Conservation (phyloP, 2,329 filamentous ascomycete species). For the Tetracladium maxilliforme region DNA sequence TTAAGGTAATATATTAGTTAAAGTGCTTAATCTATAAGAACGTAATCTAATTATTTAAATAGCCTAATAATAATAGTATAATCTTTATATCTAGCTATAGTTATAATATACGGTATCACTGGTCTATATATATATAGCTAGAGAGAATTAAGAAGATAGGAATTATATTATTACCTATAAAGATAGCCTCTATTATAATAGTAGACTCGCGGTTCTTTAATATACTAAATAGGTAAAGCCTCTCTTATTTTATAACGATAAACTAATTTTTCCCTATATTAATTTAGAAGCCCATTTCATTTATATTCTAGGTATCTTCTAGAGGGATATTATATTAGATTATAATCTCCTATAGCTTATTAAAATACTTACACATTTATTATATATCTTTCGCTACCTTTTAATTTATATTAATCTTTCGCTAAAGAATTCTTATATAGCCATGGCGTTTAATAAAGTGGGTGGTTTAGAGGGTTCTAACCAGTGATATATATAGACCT, state of each 20-base stretch:
- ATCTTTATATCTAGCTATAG: no score
- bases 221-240: slow-evolving; percentile 1
- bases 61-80: no score
- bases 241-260: slow-evolving; percentile 1
- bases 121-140: slow-evolving; percentile 2
- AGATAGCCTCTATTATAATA: slow-evolving; percentile 4
- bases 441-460: no score
- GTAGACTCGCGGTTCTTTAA: slow-evolving; percentile 5
- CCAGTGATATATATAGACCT: no score
- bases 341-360: slow-evolving; percentile 1
- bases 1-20: neutral
- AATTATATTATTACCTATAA: slow-evolving; percentile 1
- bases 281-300: slow-evolving; percentile 3
- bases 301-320: slow-evolving; percentile 3
- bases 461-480: no score
- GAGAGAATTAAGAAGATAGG: slow-evolving; percentile 4
- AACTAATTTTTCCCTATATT: slow-evolving; percentile 1
- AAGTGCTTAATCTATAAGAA: no score
- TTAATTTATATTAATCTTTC: no score
- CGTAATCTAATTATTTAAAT: no score
- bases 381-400: no score
- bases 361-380: no score
- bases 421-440: no score
- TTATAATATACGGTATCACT: no score
- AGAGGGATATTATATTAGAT: neutral